Percentiles rank a stretch among this genome's conserved stretches.
Conservation (phyloP, 2,329 filamentous ascomycete genomes). For the Triangularia verruculosa region DNA sequence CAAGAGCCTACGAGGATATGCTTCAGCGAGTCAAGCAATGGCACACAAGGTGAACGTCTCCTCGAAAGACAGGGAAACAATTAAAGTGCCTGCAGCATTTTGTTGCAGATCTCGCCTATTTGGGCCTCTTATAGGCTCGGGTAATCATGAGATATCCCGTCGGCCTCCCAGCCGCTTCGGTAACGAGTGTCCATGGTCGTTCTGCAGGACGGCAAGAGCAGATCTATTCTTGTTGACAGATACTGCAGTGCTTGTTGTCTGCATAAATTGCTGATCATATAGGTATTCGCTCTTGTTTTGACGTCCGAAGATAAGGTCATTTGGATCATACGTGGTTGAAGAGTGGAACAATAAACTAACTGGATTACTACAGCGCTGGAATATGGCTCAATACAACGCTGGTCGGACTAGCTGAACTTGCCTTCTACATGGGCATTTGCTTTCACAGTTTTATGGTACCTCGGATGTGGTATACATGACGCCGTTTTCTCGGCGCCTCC, state of each 20-base stretch:
- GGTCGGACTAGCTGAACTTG: neutral
- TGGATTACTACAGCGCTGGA: neutral
- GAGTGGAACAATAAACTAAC: neutral
- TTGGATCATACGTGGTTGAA: neutral
- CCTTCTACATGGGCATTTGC: neutral
- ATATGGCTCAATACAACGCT: neutral
- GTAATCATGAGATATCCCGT: neutral
- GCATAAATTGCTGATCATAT: neutral
- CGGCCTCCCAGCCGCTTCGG: neutral
- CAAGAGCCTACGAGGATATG: neutral
- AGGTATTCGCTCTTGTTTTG: neutral
- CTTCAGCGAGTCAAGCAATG: neutral
- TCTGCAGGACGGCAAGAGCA: neutral
- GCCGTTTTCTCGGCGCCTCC: neutral
- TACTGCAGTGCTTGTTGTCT: neutral
- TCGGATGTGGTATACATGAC: neutral
- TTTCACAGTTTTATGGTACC: neutral
- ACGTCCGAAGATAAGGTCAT: neutral
- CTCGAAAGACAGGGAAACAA: neutral
- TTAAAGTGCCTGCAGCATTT: neutral
- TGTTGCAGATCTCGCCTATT: neutral
- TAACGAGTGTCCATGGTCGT: neutral
- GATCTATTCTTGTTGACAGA: neutral
- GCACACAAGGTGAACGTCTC: neutral
- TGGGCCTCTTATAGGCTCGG: neutral